Conservation (phyloP, 306 rosid species). For the Neltuma alba region DNA sequence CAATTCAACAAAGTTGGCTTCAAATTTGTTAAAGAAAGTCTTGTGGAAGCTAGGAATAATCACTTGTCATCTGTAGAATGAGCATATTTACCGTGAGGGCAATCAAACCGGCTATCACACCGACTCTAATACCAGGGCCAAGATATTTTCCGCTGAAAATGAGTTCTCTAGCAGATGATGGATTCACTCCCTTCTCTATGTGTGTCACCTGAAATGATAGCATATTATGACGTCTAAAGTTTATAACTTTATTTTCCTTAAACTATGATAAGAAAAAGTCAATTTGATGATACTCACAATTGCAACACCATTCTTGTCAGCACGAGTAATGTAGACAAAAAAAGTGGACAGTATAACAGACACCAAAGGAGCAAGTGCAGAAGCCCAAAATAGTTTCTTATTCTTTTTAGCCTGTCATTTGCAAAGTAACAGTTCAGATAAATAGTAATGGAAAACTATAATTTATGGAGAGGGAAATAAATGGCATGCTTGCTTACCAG, state of each 20-base stretch:
- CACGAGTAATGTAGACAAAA: conserved; percentile 69
- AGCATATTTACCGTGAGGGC: conserved; percentile 72
- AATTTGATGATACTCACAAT: conserved; percentile 56
- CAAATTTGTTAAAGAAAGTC: neutral
- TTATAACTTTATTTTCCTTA: neutral
- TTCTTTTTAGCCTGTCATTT: conserved; percentile 73
- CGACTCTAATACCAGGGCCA: conserved; percentile 60
- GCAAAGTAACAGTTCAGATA: conserved; percentile 8
- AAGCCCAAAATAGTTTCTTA: conserved; percentile 74
- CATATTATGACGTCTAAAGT: neutral
- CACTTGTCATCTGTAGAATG: neutral
- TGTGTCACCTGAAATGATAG: conserved; percentile 61
- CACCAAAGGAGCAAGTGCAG: conserved; percentile 82
- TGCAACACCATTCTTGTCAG: conserved; percentile 70
- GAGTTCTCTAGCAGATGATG: conserved; percentile 61
- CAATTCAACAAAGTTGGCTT: neutral
- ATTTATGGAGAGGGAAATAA: neutral
- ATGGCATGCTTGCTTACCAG: conserved; percentile 56
- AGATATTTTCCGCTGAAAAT: conserved; percentile 67
- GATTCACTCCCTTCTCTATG: conserved; percentile 67
- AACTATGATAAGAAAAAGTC: neutral
- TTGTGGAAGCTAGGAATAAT: neutral
- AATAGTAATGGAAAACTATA: conserved; percentile 23
- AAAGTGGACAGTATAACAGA: conserved; percentile 75
- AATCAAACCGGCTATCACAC: conserved; percentile 64